Percentiles rank a stretch among this genome's conserved stretches.
Conservation (phyloP, 176 grass and related monocot species). For the Avena eriantha region DNA sequence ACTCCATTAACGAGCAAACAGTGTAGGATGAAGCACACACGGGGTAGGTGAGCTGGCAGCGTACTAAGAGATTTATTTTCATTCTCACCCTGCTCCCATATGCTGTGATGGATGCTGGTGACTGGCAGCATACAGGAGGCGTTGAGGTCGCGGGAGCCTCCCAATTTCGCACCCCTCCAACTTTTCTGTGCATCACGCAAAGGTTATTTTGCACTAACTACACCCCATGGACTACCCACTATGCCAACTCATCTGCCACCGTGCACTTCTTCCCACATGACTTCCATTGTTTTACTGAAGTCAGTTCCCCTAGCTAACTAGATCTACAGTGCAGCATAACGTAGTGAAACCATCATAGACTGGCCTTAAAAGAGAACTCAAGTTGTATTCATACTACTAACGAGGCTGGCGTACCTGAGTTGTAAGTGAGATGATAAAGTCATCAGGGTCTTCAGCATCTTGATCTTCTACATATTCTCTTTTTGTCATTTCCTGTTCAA, state of each 20-base stretch:
- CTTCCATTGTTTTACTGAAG: not conserved
- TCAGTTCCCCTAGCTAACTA: not conserved
- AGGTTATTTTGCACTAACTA: not conserved
- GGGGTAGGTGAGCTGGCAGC: not conserved
- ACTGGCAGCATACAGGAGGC: not conserved
- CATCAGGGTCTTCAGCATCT: constrained; percentile 99
- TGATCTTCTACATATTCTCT: constrained; percentile 94
- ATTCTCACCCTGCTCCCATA: not conserved
- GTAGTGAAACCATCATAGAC: not conserved
- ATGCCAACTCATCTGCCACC: not conserved
- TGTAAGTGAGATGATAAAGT: constrained; percentile 97
- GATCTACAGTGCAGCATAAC: not conserved
- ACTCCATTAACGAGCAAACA: not conserved
- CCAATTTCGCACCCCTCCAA: not conserved
- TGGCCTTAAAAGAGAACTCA: not conserved
- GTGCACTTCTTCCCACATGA: not conserved
- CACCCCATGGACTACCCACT: not conserved
- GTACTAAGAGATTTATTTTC: not conserved
- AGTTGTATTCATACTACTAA: constrained; percentile 18
- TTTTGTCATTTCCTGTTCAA: constrained; percentile 91
- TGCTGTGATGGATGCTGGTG: not conserved
- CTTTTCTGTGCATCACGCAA: not conserved
- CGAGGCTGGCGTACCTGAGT: constrained; percentile 58
- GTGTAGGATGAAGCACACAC: not conserved
- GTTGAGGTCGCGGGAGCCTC: not conserved